Base-by-base conservation (phyloP, 495 filamentous ascomycete genomes). In the Aspergillus homomorphus region DNA sequence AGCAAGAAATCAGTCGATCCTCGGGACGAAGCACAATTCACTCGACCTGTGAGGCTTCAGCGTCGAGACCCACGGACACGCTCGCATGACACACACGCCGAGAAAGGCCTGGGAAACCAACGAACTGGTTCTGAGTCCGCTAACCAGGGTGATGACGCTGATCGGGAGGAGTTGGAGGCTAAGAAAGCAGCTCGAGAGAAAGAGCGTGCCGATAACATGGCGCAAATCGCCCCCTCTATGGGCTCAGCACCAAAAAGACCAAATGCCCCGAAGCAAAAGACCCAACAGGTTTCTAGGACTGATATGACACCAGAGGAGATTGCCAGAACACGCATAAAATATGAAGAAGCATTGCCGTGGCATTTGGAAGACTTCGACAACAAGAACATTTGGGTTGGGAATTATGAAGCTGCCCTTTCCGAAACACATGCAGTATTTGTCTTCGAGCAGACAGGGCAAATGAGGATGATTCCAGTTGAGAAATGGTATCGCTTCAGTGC, bases 261-360 rank as follows among this genome's bases (percentile, higher is more conserved):
- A 16, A 82, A 84, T 56, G 73, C 74, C 10, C 75, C 77, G 4
- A 80, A 84, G 62, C 88, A 88, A 66, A 84, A 87, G 65, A 86
- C 88, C 7, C 80, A 84, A 56, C 81, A 82, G 58, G 79, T 85
- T 38, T 86, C 84, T 65, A 89, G 92, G 66, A 90, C 86, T 30
- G 83, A 93, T 66, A 89, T 94, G 73, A 91, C 90, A 0, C 88
- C 89, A 15, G 89, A 89, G 43, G 85, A 92, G 62, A 87, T 90
- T 64, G 91, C 90, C 56, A 82, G 84, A 53, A 81, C 84, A 12
- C 84, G 90, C 46, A 80, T 98, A 20, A 86, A 91, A 59, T 98
- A 98, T 62, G 95, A 98, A 69, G 94, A 98, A 66, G 89, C 90
- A 8, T 74, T 96, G 43, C 95, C 95, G 10, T 98, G 94, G 94